Conservation (phyloP, 1,284 basidiomycete species). For the Apiotrichum mycotoxinovorans region DNA sequence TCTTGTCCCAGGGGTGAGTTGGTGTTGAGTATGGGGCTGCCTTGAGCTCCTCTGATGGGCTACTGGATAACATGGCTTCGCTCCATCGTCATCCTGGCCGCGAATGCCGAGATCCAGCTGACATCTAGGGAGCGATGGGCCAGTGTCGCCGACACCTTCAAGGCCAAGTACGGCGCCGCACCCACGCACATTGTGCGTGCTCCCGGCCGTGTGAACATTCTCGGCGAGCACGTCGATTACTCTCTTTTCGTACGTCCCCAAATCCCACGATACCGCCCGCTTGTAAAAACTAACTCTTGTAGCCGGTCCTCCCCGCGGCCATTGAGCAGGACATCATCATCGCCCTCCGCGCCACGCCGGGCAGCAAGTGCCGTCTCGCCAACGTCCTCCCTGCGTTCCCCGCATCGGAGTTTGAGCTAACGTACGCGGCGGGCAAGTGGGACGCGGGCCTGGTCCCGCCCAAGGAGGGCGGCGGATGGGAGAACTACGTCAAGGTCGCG, state of each 20-base stretch:
- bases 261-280: background rate
- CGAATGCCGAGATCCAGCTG: no score
- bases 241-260: slow-evolving; percentile 40
- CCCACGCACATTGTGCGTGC: slow-evolving; percentile 72
- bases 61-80: background rate
- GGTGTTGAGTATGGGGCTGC: no score
- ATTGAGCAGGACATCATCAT: slow-evolving; percentile 81
- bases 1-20: slow-evolving; percentile 58
- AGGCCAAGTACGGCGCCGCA: slow-evolving; percentile 61
- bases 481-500: slow-evolving; percentile 74
- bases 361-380: slow-evolving; percentile 51
- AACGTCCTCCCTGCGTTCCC: slow-evolving; percentile 56
- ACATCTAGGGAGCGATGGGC: slow-evolving; percentile 60
- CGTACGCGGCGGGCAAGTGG: slow-evolving; percentile 58
- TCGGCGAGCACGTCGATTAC: slow-evolving; percentile 87
- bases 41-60: no score
- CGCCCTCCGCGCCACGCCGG: slow-evolving; percentile 57
- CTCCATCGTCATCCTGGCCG: no score
- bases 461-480: slow-evolving; percentile 68
- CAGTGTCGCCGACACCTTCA: slow-evolving; percentile 61
- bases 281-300: no score
- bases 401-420: slow-evolving; percentile 62
- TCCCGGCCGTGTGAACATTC: slow-evolving; percentile 74
- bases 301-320: slow-evolving; percentile 69
- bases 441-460: slow-evolving; percentile 63